Percentiles rank a stretch among this genome's conserved stretches.
phyloP scores from a whole-genome alignment of 305 asterid species.

The Fraxinus baroniana region DNA sequence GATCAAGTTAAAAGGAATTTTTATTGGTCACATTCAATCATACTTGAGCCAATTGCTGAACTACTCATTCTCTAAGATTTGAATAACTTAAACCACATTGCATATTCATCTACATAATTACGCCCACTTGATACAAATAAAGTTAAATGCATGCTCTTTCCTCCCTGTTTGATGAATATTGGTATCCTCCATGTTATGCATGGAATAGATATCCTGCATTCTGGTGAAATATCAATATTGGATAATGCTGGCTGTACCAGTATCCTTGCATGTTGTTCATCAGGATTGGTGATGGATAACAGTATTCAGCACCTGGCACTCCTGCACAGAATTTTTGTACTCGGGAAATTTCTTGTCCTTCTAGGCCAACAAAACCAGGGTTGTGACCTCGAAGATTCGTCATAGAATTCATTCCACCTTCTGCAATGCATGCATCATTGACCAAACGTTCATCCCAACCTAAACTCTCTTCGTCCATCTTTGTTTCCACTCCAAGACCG shows the following conservation, averaged over 20 bases:
- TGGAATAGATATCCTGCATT: conserved; percentile 27
- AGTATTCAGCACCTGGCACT: conserved; percentile 28
- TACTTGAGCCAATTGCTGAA: neutral
- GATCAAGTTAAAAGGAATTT: neutral
- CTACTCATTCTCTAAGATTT: neutral
- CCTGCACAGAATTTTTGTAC: conserved; percentile 22
- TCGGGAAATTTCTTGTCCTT: conserved; percentile 21
- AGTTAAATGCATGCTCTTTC: conserved; percentile 25
- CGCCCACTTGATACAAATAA: neutral
- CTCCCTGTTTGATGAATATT: conserved; percentile 28
- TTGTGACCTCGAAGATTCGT: conserved; percentile 25
- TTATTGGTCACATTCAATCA: neutral
- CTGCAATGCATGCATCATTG: conserved; percentile 15
- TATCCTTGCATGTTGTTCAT: conserved; percentile 32
- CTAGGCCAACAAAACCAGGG: conserved; percentile 21
- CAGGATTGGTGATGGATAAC: conserved; percentile 25
- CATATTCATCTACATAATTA: neutral
- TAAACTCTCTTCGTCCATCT: conserved; percentile 17
- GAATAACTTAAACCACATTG: conserved; percentile 1
- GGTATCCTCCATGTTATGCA: conserved; percentile 15
- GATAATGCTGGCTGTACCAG: conserved; percentile 33
- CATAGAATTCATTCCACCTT: conserved; percentile 18
- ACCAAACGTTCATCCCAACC: conserved; percentile 26
- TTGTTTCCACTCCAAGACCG: conserved; percentile 11
- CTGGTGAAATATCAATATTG: conserved; percentile 23